phyloP scores from a whole-genome alignment of 352 stramenopile species.

The Globisporangium viniferum region DNA sequence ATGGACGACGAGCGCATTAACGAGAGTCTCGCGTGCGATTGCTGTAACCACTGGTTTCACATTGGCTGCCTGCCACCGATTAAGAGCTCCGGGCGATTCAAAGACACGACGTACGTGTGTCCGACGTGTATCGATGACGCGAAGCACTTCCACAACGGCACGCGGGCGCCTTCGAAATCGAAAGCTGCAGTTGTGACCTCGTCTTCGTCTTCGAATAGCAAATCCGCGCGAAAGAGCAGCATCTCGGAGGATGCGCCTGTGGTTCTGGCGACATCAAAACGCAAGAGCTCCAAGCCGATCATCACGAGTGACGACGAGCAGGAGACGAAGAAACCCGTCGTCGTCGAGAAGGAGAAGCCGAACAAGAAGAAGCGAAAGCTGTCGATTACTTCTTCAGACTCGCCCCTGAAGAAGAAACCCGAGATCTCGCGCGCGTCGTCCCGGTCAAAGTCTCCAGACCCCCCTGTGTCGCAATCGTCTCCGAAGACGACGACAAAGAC shows the following conservation, averaged over 20 bases:
- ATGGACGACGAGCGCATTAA: constrained; percentile 90
- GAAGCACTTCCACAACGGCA: constrained; percentile 65
- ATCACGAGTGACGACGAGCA: constrained; percentile 38
- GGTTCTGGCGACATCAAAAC: constrained; percentile 13
- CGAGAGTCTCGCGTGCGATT: constrained; percentile 85
- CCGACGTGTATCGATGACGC: constrained; percentile 76
- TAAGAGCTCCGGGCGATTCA: constrained; percentile 81
- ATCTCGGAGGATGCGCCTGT: constrained; percentile 17
- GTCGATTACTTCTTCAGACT: constrained; percentile 22
- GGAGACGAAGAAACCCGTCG: constrained; percentile 6
- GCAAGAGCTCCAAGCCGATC: constrained; percentile 29
- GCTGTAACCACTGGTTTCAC: constrained; percentile 88
- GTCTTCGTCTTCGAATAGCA: constrained; percentile 7
- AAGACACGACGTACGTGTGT: constrained; percentile 86
- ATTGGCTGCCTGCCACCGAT: constrained; percentile 82
- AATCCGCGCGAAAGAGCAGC: constrained; percentile 18
- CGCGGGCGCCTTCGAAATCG: constrained; percentile 38
- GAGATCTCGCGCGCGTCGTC: constrained; percentile 13
- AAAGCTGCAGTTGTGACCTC: constrained; percentile 29
- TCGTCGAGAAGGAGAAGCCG: constrained; percentile 8
- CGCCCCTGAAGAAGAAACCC: constrained; percentile 20
- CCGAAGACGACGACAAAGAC: background rate
- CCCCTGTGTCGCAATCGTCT: background rate
- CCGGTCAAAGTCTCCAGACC: constrained; percentile 13
- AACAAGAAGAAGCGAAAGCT: constrained; percentile 47